phyloP scores from a whole-genome alignment of 257 asterid genomes.

The Fraxinus cuspidata region DNA sequence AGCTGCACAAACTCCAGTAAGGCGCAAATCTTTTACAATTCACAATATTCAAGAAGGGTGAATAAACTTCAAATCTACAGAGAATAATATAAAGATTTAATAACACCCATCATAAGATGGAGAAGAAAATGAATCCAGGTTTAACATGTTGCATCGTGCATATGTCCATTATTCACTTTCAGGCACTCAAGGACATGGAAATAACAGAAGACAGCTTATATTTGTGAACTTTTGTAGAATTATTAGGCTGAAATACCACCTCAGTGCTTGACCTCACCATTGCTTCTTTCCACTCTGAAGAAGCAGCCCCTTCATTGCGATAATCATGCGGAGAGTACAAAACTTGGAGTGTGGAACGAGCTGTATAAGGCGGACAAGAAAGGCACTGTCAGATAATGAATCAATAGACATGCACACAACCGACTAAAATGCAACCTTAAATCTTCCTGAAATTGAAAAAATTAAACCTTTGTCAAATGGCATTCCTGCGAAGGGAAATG shows the following conservation, averaged over 20 bases:
- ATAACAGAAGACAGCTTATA: constrained; percentile 72
- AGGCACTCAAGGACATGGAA: constrained; percentile 82
- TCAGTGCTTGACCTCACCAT: constrained; percentile 76
- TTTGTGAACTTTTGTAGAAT: constrained; percentile 59
- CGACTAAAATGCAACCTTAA: not conserved
- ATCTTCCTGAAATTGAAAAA: not conserved
- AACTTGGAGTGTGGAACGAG: constrained; percentile 73
- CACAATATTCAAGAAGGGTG: too few relatives aligned
- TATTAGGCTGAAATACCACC: constrained; percentile 70
- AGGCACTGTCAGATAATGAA: constrained; percentile 14
- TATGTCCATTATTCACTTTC: constrained; percentile 21
- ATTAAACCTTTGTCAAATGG: not conserved
- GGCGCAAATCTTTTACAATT: too few relatives aligned
- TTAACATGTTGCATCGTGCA: too few relatives aligned
- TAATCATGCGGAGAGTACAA: constrained; percentile 73
- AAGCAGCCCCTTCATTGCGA: constrained; percentile 58
- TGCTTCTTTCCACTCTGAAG: constrained; percentile 65
- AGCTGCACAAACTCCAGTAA: too few relatives aligned
- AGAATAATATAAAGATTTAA: too few relatives aligned
- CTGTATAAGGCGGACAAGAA: constrained; percentile 42
- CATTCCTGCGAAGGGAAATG: too few relatives aligned
- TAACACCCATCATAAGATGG: too few relatives aligned
- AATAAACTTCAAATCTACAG: too few relatives aligned
- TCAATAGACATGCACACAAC: not conserved
- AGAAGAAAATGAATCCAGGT: too few relatives aligned